Evolutionary conservation across 2,329 filamentous ascomycete genomes (phyloP).

Genomic region (Fusarium temperatum): DNA sequence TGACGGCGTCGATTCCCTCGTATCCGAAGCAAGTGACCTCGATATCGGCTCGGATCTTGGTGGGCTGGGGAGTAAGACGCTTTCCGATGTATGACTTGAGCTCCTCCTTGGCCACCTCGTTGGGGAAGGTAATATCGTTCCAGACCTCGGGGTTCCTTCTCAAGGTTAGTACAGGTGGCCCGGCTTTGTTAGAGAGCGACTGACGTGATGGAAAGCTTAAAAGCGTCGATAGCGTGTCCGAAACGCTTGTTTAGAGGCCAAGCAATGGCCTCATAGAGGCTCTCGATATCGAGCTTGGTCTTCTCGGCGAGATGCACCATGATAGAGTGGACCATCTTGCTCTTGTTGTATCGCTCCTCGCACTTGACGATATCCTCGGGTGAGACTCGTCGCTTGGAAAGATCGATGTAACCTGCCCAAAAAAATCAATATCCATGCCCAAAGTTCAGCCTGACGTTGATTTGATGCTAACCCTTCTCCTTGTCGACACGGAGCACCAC

Average conservation of each 20-base stretch:
- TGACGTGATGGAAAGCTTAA: constrained; percentile 98
- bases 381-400: constrained; percentile 97
- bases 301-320: constrained; percentile 99
- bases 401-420: constrained; percentile 82
- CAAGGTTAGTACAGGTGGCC: constrained; percentile 19
- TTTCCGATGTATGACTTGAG: constrained; percentile 96
- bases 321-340: constrained; percentile 99
- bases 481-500: constrained; percentile 99
- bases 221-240: constrained; percentile 95
- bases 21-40: constrained; percentile 96
- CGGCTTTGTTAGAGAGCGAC: constrained; percentile 41
- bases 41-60: constrained; percentile 97
- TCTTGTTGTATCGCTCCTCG: constrained; percentile 99
- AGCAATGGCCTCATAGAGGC: constrained; percentile 90
- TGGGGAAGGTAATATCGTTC: constrained; percentile 91
- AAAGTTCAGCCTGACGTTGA: constrained; percentile 4
- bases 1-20: constrained; percentile 98
- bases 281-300: constrained; percentile 92
- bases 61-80: constrained; percentile 96
- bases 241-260: constrained; percentile 99
- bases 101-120: constrained; percentile 84
- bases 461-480: constrained; percentile 78
- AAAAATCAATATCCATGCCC: constrained; percentile 38
- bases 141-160: constrained; percentile 90
- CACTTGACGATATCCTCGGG: constrained; percentile 98